Evolutionary conservation across 257 asterid species (phyloP).

Genomic region (Solanum paucissectum): DNA sequence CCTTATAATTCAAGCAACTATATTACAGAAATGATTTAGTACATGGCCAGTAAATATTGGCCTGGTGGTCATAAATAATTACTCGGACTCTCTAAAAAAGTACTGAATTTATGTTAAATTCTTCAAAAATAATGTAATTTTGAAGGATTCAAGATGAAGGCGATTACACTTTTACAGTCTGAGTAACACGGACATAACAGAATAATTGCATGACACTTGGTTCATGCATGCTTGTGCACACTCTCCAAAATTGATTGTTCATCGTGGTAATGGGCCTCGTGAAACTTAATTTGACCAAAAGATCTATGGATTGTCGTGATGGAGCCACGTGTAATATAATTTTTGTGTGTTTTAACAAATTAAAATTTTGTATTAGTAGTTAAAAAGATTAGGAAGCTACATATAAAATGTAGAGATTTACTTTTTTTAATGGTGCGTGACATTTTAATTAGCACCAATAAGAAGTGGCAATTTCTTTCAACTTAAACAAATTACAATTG

Average conservation of each 20-base stretch:
- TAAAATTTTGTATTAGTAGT: background rate
- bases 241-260: background rate
- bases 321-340: background rate
- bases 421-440: background rate
- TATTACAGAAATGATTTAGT: background rate
- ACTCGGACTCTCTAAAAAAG: background rate
- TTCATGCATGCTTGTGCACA: background rate
- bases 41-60: background rate
- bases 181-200: no score
- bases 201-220: no score
- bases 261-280: no score
- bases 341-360: background rate
- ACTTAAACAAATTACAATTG: background rate
- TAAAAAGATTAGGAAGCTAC: background rate
- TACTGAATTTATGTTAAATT: fast-evolving
- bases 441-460: background rate
- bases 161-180: no score
- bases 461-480: background rate
- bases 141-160: no score
- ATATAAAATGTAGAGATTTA: no score
- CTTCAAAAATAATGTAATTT: background rate
- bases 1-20: background rate
- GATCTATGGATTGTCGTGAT: background rate
- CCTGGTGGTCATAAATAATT: background rate
- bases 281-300: background rate